Evolutionary conservation across 805 yeast genomes (phyloP).

Genomic region (Ogataea allantospora): DNA sequence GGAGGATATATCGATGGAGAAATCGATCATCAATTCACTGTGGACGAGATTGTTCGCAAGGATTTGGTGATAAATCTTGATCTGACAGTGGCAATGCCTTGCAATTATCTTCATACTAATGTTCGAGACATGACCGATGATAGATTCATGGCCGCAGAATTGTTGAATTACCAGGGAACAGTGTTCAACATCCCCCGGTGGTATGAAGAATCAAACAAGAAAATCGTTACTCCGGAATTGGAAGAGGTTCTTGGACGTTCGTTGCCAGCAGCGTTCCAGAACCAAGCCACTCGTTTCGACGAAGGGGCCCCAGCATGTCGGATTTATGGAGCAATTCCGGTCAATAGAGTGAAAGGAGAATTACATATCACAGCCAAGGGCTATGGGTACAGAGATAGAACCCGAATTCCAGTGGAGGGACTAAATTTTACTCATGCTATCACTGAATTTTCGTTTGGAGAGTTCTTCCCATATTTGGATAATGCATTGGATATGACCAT

Average conservation of each 20-base stretch:
- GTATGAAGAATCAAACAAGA: conserved; percentile 44
- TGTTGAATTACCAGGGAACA: conserved; percentile 67
- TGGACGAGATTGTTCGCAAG: conserved; percentile 58
- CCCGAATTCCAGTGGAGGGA: conserved; percentile 45
- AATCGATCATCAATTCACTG: conserved; percentile 72
- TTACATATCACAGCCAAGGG: conserved; percentile 83
- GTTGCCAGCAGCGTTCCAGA: conserved; percentile 60
- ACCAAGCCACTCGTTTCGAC: conserved; percentile 40
- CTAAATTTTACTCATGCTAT: conserved; percentile 83
- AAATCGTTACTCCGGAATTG: conserved; percentile 56
- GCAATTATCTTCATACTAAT: conserved; percentile 70
- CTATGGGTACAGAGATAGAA: conserved; percentile 53
- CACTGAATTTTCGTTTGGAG: conserved; percentile 87
- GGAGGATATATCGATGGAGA: conserved; percentile 85
- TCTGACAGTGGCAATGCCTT: conserved; percentile 79
- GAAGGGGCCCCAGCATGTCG: conserved; percentile 80
- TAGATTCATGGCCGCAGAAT: conserved; percentile 71
- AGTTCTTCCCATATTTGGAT: conserved; percentile 77
- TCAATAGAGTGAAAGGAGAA: conserved; percentile 82
- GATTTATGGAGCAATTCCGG: conserved; percentile 77
- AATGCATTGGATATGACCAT: conserved; percentile 86
- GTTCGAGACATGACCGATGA: conserved; percentile 79
- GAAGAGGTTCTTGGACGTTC: conserved; percentile 67
- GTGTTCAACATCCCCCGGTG: conserved; percentile 52
- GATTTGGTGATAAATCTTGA: conserved; percentile 74